These are phyloP conservation scores for Xanthoconium separans DNA, from an alignment of 1,284 basidiomycete genomes.

Conservation along the genomic window DNA sequence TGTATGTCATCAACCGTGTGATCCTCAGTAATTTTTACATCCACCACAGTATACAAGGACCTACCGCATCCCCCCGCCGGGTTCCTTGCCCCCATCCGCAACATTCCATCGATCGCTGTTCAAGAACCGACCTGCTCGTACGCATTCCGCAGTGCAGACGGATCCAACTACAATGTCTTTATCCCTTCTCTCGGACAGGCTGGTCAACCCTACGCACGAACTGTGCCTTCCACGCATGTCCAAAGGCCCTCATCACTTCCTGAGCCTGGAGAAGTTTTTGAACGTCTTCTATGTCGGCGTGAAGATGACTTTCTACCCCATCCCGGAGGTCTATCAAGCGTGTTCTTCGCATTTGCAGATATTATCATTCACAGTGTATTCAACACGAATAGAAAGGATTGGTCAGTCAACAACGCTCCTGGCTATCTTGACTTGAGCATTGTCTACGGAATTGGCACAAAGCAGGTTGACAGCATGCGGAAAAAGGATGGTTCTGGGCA, in stretches of 20 bases:
- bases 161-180: conserved; percentile 57
- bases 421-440: conserved; percentile 80
- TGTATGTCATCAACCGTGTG: conserved; percentile 37
- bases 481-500: conserved; percentile 62
- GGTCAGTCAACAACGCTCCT: conserved; percentile 63
- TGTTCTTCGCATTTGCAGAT: conserved; percentile 80
- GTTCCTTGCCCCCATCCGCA: conserved; percentile 40
- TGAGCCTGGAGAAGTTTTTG: conserved; percentile 69
- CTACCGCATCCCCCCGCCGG: conserved; percentile 64
- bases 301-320: conserved; percentile 47
- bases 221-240: conserved; percentile 55
- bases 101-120: background rate
- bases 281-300: conserved; percentile 60
- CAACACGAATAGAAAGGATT: conserved; percentile 55
- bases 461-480: conserved; percentile 52
- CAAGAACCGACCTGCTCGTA: conserved; percentile 35
- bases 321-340: conserved; percentile 59
- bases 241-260: conserved; percentile 53
- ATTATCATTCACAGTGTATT: conserved; percentile 76
- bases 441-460: conserved; percentile 64
- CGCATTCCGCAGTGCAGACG: conserved; percentile 55
- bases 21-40: background rate
- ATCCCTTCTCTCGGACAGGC: conserved; percentile 59
- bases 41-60: conserved; percentile 49
- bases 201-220: conserved; percentile 68